Evolutionary conservation across 106 monocot species (phyloP), one percentile per base, ranked within the genome.

Genomic region (Gastrodia elata): DNA sequence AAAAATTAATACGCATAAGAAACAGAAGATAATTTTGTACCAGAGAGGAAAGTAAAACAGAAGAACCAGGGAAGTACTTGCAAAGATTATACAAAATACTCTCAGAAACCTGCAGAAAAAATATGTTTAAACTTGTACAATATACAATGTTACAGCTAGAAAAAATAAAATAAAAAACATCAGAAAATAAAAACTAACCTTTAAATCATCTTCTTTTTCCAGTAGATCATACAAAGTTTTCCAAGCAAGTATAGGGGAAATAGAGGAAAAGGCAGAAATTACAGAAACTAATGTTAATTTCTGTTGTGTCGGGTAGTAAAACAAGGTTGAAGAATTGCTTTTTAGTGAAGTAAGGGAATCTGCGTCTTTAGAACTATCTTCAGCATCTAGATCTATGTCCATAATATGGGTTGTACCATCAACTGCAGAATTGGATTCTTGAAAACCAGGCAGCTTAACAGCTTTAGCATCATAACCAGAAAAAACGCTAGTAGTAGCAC

Each of bases 371-470:
- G 83, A 83, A 76, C 71, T 74, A 76, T 81, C 79, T 74, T 79
- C 79, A 11, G 49, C 74, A 78, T 94, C 94, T 68, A 94, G 84
- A 64, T 94, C 94, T 71, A 91, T 75, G 70, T 94, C 94, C 75
- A 91, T 76, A 46, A 91, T 80, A 38, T 48, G 79, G 5, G 68
- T 7, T n/a, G 37, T 77, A 35, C 26, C 3, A 68, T 77, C 84
- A 83, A 6, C 27, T 27, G 68, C 8, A 26, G 79, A 72, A 48
- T 43, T 69, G 64, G 43, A n/a, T 44, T 83, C 77, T 27, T 77
- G 80, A 43, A 36, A 48, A 73, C 76, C 64, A 38, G 79, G 68
- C 9, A 76, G 18, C 68, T 76, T 76, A 67, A 79, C 48, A 58
- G 35, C 37, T 73, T 72, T 57, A 15, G 64, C 15, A 42, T 74